Evolutionary conservation across 2,329 filamentous ascomycete genomes (phyloP).

Genomic region (Monosporascus sp.): DNA sequence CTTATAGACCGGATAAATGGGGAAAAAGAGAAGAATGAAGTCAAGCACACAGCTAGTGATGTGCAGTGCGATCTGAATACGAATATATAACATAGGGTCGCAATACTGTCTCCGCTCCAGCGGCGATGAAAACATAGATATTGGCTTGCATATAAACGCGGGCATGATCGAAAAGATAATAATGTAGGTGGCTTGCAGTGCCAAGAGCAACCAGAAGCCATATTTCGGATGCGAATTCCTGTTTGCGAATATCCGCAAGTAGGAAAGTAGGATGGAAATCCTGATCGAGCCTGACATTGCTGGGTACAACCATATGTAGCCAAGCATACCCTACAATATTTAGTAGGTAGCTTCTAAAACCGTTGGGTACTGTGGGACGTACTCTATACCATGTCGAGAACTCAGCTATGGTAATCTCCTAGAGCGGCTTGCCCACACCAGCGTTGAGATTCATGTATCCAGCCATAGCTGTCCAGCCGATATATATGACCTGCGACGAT

Average conservation of each 20-base stretch:
- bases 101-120: constrained; percentile 14
- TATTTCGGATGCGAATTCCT: not conserved
- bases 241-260: constrained; percentile 16
- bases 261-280: constrained; percentile 20
- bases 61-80: constrained; percentile 15
- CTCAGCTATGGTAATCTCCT: constrained; percentile 19
- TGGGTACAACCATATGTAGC: constrained; percentile 17
- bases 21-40: constrained; percentile 18
- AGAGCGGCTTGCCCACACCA: constrained; percentile 21
- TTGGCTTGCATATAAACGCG: constrained; percentile 16
- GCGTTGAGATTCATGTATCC: constrained; percentile 15
- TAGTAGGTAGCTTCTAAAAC: too few species aligned
- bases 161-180: constrained; percentile 18
- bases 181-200: constrained; percentile 16
- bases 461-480: constrained; percentile 15
- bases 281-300: constrained; percentile 16
- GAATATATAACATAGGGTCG: constrained; percentile 16
- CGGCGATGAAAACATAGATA: constrained; percentile 13
- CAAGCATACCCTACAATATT: constrained; percentile 9
- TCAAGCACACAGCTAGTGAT: constrained; percentile 21
- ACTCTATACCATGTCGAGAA: constrained; percentile 16
- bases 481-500: constrained; percentile 12
- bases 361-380: not conserved
- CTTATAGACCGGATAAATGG: constrained; percentile 15
- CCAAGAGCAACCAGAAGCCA: constrained; percentile 9